phyloP scores from a whole-genome alignment of 1,284 basidiomycete species.

The Melampsora americana region DNA sequence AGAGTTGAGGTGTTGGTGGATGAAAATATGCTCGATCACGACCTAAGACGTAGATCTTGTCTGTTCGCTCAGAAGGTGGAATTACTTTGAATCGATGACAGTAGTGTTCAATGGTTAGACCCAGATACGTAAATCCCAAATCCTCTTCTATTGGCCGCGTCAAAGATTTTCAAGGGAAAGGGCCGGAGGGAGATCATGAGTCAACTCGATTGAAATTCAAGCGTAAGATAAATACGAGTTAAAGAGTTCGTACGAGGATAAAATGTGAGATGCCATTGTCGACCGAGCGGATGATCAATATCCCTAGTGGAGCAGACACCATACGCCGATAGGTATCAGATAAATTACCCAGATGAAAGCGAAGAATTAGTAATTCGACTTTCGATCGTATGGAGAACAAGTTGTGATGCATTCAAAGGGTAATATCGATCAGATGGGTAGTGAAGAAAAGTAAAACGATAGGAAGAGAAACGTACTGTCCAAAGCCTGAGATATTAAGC shows the following conservation, averaged over 20 bases:
- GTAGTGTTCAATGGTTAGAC: conserved; percentile 40
- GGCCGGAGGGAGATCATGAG: too few species aligned
- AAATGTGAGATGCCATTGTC: conserved; percentile 40
- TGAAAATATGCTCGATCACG: conserved; percentile 26
- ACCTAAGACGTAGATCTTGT: conserved; percentile 39
- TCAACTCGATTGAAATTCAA: neutral
- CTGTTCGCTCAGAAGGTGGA: conserved; percentile 14
- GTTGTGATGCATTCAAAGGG: too few species aligned
- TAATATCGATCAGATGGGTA: neutral
- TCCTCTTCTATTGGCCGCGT: neutral
- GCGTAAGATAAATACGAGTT: neutral
- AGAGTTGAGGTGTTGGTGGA: conserved; percentile 16
- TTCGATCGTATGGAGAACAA: too few species aligned
- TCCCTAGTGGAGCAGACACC: neutral
- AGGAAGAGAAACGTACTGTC: conserved; percentile 21
- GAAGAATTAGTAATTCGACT: too few species aligned
- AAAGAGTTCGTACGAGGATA: conserved; percentile 25
- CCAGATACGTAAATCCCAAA: conserved; percentile 34
- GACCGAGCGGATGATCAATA: conserved; percentile 30
- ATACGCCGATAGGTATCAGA: too few species aligned
- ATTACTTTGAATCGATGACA: conserved; percentile 26
- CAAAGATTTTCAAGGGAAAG: too few species aligned
- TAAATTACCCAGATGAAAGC: too few species aligned
- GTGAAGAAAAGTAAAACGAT: neutral
- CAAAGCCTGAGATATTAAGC: conserved; percentile 13